These are phyloP conservation scores for Symbiodinium natans DNA, from an alignment of 73 alveolate genomes.

Conservation along the genomic window DNA sequence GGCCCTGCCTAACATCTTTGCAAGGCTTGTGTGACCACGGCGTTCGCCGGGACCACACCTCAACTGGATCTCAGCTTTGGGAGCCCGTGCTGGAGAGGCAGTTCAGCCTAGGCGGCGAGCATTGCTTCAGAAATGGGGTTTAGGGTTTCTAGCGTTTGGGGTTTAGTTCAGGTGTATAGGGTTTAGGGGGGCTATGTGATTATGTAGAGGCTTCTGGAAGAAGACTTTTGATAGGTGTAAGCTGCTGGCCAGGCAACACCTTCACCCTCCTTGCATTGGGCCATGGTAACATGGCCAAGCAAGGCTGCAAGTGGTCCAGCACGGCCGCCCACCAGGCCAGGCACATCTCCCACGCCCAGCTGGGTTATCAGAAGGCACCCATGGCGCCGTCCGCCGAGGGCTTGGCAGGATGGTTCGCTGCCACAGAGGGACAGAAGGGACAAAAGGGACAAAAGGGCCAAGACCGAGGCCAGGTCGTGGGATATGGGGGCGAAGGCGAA, in stretches of 20 bases:
- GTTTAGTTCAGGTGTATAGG: background rate
- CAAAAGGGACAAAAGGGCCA: background rate
- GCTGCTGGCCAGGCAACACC: background rate
- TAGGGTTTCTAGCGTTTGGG: too few species aligned
- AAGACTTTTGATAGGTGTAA: too few species aligned
- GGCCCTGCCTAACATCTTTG: background rate
- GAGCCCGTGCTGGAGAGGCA: constrained; percentile 73
- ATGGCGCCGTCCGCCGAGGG: background rate
- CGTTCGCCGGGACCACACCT: background rate
- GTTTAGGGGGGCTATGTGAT: background rate
- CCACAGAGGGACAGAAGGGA: background rate
- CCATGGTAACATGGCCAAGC: background rate
- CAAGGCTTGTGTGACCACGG: background rate
- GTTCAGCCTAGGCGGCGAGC: constrained; percentile 70
- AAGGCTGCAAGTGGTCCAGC: background rate
- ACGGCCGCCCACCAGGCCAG: background rate
- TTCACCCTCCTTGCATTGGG: background rate
- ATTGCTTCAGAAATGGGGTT: background rate
- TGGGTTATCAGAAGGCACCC: too few species aligned
- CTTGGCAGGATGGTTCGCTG: background rate
- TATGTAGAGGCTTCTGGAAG: too few species aligned
- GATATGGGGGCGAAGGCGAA: constrained; percentile 29
- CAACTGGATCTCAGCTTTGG: constrained; percentile 29
- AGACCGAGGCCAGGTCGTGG: background rate
- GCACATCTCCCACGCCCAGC: background rate